Conservation (phyloP, 805 yeast genomes). For the Metschnikowia dekortorum region DNA sequence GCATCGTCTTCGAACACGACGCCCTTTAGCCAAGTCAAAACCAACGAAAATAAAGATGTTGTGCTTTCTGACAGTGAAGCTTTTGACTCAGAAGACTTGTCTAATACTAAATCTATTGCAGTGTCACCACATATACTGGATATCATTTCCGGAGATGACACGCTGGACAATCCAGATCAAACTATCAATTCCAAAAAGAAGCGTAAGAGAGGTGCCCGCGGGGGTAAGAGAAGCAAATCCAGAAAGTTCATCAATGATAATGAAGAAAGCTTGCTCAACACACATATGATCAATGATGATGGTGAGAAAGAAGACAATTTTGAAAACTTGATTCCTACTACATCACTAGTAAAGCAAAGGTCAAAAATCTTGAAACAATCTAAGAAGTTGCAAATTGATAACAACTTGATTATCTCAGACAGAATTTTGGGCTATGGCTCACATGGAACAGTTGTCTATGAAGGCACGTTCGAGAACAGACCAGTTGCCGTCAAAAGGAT, state of each 20-base stretch:
- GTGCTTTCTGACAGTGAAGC: neutral
- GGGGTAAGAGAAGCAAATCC: slow-evolving; percentile 56
- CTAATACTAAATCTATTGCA: neutral
- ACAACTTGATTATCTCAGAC: slow-evolving; percentile 60
- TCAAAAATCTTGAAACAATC: slow-evolving; percentile 13
- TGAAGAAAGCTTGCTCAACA: slow-evolving; percentile 13
- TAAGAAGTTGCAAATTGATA: slow-evolving; percentile 39
- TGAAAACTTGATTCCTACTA: slow-evolving; percentile 18
- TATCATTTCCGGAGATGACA: slow-evolving; percentile 3
- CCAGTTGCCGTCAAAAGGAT: slow-evolving; percentile 96
- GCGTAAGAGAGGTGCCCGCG: slow-evolving; percentile 81
- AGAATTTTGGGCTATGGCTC: slow-evolving; percentile 91
- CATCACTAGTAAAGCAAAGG: slow-evolving; percentile 25
- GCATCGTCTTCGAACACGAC: neutral
- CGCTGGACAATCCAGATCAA: slow-evolving; percentile 8
- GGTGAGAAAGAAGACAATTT: neutral
- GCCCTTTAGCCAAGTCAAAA: neutral
- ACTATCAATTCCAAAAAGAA: slow-evolving; percentile 40
- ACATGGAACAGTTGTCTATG: slow-evolving; percentile 91
- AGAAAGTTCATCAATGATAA: slow-evolving; percentile 32
- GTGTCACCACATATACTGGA: neutral
- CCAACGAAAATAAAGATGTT: neutral
- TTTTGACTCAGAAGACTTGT: neutral
- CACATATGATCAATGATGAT: slow-evolving; percentile 8
- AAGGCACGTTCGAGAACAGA: slow-evolving; percentile 84